Evolutionary conservation across 345 rosid species (phyloP).

Genomic region (Stellera chamaejasme): DNA sequence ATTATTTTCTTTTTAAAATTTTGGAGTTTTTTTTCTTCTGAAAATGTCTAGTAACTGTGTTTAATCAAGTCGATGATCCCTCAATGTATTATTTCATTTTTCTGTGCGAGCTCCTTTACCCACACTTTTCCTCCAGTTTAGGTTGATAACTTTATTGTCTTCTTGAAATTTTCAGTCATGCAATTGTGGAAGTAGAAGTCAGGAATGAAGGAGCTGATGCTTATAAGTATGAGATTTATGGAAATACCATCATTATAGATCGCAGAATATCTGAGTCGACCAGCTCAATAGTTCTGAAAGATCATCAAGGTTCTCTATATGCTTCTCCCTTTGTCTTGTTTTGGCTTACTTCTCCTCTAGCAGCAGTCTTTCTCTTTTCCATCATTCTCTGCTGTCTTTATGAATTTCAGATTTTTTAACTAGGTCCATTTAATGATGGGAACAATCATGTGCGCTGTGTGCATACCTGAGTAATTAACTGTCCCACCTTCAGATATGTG

Average conservation of each 20-base stretch:
- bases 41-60: too few relatives aligned
- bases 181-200: conserved; percentile 64
- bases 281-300: conserved; percentile 52
- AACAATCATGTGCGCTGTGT: too few relatives aligned
- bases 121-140: neutral
- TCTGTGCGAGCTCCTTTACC: neutral
- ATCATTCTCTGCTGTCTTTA: too few relatives aligned
- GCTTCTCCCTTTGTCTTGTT: conserved; percentile 3
- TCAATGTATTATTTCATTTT: neutral
- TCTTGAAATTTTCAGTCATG: conserved; percentile 40
- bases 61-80: too few relatives aligned
- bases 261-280: conserved; percentile 69
- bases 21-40: neutral
- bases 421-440: too few relatives aligned
- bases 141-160: neutral
- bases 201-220: conserved; percentile 80
- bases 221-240: conserved; percentile 61
- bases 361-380: too few relatives aligned
- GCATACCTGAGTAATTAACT: too few relatives aligned
- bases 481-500: too few relatives aligned
- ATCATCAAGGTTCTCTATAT: conserved; percentile 45
- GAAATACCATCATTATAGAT: conserved; percentile 57
- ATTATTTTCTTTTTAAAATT: neutral
- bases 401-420: too few relatives aligned
- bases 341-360: neutral